A percentile compares a stretch with the other conserved stretches of the same genome.
Evolutionary conservation across 78 protist species (phyloP).

Genomic region (Dictyostelium discoideum): DNA sequence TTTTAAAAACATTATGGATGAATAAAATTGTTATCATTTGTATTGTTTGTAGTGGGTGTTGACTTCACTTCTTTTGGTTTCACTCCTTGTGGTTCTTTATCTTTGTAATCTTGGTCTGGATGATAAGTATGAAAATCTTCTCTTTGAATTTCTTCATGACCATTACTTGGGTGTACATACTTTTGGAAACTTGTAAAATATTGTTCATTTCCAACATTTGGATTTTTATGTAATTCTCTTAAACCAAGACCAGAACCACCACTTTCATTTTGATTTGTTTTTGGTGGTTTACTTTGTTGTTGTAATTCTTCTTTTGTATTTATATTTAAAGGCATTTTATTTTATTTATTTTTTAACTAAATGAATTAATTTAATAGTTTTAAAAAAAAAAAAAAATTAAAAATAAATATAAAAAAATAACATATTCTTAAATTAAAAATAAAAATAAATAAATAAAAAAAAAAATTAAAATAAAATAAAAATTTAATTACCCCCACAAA

Average conservation of each 20-base stretch:
- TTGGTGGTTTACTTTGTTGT: neutral
- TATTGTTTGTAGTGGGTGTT: neutral
- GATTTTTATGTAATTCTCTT: slow-evolving; percentile 20
- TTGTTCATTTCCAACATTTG: slow-evolving; percentile 59
- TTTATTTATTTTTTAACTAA: neutral
- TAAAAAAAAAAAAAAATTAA: too few relatives aligned
- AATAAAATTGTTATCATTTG: neutral
- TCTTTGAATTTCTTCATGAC: neutral
- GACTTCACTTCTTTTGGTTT: neutral
- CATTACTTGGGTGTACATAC: slow-evolving; percentile 1
- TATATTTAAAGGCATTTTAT: neutral
- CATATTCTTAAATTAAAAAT: too few relatives aligned
- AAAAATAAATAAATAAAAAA: too few relatives aligned
- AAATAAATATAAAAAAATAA: too few relatives aligned
- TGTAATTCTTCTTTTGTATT: neutral
- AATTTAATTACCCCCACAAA: too few relatives aligned
- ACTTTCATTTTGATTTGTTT: neutral
- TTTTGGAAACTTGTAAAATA: slow-evolving; percentile 60
- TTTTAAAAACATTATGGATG: neutral
- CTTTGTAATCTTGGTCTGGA: neutral
- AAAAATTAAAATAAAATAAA: too few relatives aligned
- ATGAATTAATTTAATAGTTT: neutral
- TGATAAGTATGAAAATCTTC: neutral
- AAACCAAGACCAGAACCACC: neutral
- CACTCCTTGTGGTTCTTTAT: neutral